Percentiles rank a stretch among this genome's conserved stretches.
phyloP scores from a whole-genome alignment of 257 asterid species.

The Cynanchum wilfordii region DNA sequence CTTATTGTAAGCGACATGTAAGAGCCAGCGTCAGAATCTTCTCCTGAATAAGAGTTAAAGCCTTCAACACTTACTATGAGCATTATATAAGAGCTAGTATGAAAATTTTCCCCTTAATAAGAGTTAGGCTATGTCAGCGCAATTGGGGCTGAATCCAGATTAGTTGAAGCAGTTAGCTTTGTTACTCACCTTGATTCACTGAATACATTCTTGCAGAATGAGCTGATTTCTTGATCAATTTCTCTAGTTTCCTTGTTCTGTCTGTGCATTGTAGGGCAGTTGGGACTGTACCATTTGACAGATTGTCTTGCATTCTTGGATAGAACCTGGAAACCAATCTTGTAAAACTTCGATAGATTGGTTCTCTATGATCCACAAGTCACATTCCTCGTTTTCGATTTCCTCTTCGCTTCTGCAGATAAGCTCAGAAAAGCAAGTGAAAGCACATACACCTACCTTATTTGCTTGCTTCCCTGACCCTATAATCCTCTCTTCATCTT shows the following conservation, averaged over 20 bases:
- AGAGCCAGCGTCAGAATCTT: no score
- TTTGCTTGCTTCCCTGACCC: background rate
- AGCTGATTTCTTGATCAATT: background rate
- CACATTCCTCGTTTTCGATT: background rate
- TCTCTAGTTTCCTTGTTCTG: background rate
- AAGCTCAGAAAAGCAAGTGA: background rate
- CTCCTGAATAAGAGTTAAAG: no score
- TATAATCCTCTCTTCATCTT: background rate
- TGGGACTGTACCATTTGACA: background rate
- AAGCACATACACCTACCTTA: background rate
- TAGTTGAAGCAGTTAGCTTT: no score
- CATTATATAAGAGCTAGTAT: no score
- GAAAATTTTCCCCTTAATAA: no score
- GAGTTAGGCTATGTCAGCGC: no score
- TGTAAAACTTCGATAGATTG: background rate
- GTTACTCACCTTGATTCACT: background rate
- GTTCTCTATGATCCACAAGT: background rate
- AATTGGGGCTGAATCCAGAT: no score
- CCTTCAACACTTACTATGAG: no score
- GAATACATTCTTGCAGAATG: no score
- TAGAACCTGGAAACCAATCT: background rate
- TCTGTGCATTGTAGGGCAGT: background rate
- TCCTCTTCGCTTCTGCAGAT: background rate
- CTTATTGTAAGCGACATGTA: no score
- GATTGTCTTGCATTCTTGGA: background rate